Evolutionary conservation across 2,329 filamentous ascomycete species (phyloP).

Genomic region (Zasmidium citrigriseum): DNA sequence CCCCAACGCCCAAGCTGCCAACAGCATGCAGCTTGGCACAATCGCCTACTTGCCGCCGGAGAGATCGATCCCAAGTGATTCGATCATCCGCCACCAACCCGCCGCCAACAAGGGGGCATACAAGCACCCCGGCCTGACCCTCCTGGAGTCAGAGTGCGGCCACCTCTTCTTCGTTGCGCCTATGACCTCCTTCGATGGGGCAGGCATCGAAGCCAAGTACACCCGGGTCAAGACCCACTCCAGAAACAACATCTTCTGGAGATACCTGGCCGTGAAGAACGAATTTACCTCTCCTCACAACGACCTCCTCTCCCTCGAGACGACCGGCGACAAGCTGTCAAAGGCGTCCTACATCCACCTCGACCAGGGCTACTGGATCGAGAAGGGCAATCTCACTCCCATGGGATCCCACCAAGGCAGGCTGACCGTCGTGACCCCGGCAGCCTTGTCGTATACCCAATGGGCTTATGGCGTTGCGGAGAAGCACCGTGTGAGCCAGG

Average conservation of each 20-base stretch:
- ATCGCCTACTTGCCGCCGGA: neutral
- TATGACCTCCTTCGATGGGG: constrained; percentile 4
- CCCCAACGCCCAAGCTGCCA: neutral
- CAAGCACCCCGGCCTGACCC: neutral
- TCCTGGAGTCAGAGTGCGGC: neutral
- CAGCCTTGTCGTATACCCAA: neutral
- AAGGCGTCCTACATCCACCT: constrained; percentile 4
- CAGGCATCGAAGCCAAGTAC: neutral
- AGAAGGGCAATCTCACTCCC: constrained; percentile 1
- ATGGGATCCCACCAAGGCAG: neutral
- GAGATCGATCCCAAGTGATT: neutral
- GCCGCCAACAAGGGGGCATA: neutral
- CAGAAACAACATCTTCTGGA: neutral
- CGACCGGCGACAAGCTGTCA: neutral
- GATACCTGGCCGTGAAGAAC: neutral
- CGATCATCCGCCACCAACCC: neutral
- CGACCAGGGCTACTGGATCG: constrained; percentile 8
- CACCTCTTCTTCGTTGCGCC: constrained; percentile 4
- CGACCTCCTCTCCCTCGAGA: neutral
- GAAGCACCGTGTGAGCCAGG: neutral
- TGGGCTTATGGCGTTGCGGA: constrained; percentile 5
- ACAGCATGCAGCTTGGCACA: neutral
- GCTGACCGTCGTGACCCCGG: neutral
- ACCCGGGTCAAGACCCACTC: too few relatives aligned
- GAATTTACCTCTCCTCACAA: neutral